Base-by-base conservation (phyloP, 75 land plant species). In the Selaginella tamariscina region DNA sequence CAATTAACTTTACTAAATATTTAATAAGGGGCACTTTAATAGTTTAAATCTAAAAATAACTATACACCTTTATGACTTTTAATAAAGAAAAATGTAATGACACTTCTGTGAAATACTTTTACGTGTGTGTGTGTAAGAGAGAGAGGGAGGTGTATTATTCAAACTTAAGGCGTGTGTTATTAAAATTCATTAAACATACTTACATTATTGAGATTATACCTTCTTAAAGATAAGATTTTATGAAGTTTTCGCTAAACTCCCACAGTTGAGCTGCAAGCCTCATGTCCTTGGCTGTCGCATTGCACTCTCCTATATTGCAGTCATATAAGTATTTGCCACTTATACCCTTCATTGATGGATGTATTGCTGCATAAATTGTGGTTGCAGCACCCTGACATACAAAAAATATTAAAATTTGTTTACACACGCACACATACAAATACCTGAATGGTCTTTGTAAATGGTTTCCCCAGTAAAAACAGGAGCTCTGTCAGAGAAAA, bases 341-440 rank as follows among this genome's bases (percentile, higher is more conserved):
- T 5, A 59, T n/a, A 2, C 62, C 62, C 5, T n/a, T 5, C 27
- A 59, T 21, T 5, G 24, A 23, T 2, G 62, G 62, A n/a, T 59
- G 62, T 5, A 59, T 23, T n/a, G 62, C 62, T 2, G 26, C 62
- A n/a, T 59, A 59, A 59, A 21, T 5, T 59, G 62, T 59, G 2
- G 62, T 59, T 5, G 62, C 62, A 23, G 62, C 62, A n/a, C 62
- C 62, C 26, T 59, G 62, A n/a, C 8, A 20, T 11, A 49, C 62
- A n/a, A 15, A 39, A 39, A 39, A 39, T 15, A 39, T 5, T 5
- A 5, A 39, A 39, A 15, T 39, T 39, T 39, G 15, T 5, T 15
- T 5, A 39, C 5, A 15, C 49, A 39, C 5, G 15, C 5, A 15
- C 5, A 15, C 11, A 39, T 39, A 15, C 15, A 15, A 5, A 39